A percentile compares a stretch with the other conserved stretches of the same genome.
Evolutionary conservation across 495 filamentous ascomycete species (phyloP).

Genomic region (Penicillium mononematosum): DNA sequence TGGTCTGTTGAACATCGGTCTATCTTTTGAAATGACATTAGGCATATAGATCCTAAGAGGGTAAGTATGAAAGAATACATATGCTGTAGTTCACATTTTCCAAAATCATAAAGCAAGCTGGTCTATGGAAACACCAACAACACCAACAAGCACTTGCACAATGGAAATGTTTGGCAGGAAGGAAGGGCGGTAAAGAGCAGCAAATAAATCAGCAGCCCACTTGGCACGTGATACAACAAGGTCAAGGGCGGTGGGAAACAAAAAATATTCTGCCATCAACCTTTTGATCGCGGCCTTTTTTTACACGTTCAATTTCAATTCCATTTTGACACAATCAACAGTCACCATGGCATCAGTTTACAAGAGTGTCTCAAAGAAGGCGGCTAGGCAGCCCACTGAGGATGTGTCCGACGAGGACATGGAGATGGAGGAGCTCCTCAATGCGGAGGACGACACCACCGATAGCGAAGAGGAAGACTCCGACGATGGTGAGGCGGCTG

Average conservation of each 20-base stretch:
- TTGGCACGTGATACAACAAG: constrained; percentile 26
- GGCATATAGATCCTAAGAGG: neutral
- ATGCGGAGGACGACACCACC: constrained; percentile 44
- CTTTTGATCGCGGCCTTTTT: constrained; percentile 29
- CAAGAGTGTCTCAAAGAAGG: constrained; percentile 78
- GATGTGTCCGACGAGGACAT: constrained; percentile 36
- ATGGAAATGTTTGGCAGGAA: neutral
- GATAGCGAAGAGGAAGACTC: constrained; percentile 48
- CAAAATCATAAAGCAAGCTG: neutral
- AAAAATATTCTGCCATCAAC: constrained; percentile 48
- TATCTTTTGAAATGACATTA: neutral
- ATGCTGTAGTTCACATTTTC: neutral
- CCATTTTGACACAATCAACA: constrained; percentile 12
- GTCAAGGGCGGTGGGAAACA: constrained; percentile 32
- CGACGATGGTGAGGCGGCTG: constrained; percentile 33
- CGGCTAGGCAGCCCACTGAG: constrained; percentile 36
- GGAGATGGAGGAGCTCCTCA: constrained; percentile 43
- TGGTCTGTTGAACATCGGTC: neutral
- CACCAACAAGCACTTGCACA: neutral
- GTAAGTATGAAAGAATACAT: neutral
- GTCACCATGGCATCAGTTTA: constrained; percentile 87
- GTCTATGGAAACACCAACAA: neutral
- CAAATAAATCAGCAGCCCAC: neutral
- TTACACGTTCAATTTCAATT: constrained; percentile 16
- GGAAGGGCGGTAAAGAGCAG: neutral